Conservation (phyloP, 2,329 filamentous ascomycete genomes). For the Aureobasidium sp. region DNA sequence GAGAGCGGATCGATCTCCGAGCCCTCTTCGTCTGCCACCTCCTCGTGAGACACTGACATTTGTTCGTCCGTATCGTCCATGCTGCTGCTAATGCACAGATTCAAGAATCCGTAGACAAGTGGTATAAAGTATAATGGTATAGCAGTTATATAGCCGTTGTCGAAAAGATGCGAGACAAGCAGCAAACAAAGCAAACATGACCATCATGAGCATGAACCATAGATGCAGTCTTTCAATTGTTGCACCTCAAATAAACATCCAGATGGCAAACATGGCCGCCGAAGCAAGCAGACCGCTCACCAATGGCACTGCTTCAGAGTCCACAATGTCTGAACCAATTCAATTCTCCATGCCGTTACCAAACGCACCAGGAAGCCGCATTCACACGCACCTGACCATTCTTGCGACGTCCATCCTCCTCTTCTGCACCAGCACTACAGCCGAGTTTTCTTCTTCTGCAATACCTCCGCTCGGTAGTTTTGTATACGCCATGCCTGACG, state of each 20-base stretch:
- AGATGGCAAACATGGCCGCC: constrained; percentile 8
- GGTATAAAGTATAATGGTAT: too few species aligned
- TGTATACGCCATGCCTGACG: constrained; percentile 88
- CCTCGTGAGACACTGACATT: background rate
- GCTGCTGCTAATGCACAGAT: background rate
- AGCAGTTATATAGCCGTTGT: background rate
- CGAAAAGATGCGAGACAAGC: background rate
- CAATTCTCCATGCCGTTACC: constrained; percentile 53
- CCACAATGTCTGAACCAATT: constrained; percentile 31
- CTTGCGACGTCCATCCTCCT: constrained; percentile 47
- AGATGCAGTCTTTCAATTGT: background rate
- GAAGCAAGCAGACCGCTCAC: constrained; percentile 9
- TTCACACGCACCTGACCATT: constrained; percentile 53
- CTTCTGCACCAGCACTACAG: constrained; percentile 49
- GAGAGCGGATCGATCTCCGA: constrained; percentile 55
- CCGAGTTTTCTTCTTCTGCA: constrained; percentile 31
- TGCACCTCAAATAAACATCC: background rate
- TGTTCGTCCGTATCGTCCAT: background rate
- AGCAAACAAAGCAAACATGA: constrained; percentile 12
- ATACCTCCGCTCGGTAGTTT: constrained; percentile 68
- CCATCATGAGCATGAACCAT: background rate
- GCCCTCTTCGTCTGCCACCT: constrained; percentile 44
- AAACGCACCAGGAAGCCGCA: constrained; percentile 47
- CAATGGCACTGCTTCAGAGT: constrained; percentile 23
- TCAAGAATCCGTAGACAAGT: background rate